Percentiles rank a stretch among this genome's conserved stretches.
phyloP scores from a whole-genome alignment of 192 early-diverging fungal genomes.

The Coemansia sp. region DNA sequence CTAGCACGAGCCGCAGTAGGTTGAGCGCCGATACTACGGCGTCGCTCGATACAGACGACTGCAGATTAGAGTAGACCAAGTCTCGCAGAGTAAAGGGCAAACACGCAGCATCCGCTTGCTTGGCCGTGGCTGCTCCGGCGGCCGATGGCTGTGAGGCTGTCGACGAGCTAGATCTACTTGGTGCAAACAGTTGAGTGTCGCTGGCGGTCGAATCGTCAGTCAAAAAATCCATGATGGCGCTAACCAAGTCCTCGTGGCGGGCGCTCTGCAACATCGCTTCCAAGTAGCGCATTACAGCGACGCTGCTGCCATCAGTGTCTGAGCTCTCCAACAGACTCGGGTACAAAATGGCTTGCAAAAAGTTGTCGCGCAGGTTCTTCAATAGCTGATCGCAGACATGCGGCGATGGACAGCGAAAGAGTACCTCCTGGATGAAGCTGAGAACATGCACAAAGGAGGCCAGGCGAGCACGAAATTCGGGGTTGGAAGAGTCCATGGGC shows the following conservation, averaged over 20 bases:
- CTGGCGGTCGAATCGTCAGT: slow-evolving; percentile 67
- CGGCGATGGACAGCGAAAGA: slow-evolving; percentile 49
- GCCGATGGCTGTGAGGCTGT: background rate
- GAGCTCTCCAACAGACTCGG: slow-evolving; percentile 84
- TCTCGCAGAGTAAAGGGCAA: slow-evolving; percentile 76
- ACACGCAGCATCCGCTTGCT: background rate
- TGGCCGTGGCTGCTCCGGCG: background rate
- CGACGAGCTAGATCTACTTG: background rate
- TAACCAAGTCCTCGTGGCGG: slow-evolving; percentile 74
- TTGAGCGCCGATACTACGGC: slow-evolving; percentile 85
- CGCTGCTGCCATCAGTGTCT: slow-evolving; percentile 89
- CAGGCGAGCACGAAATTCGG: slow-evolving; percentile 48
- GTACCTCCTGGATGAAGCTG: slow-evolving; percentile 44
- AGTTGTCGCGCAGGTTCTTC: slow-evolving; percentile 70
- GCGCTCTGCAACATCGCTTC: slow-evolving; percentile 77
- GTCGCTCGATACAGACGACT: slow-evolving; percentile 79
- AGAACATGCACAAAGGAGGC: slow-evolving; percentile 38
- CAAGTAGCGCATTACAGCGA: slow-evolving; percentile 88
- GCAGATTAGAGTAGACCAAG: slow-evolving; percentile 84
- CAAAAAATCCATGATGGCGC: slow-evolving; percentile 77
- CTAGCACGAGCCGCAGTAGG: slow-evolving; percentile 74
- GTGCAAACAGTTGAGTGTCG: slow-evolving; percentile 13
- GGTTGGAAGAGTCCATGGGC: slow-evolving; percentile 63
- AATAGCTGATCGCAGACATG: slow-evolving; percentile 59
- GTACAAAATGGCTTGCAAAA: slow-evolving; percentile 86